Evolutionary conservation across 2,329 filamentous ascomycete genomes (phyloP).

Genomic region (Diaporthe sp.): DNA sequence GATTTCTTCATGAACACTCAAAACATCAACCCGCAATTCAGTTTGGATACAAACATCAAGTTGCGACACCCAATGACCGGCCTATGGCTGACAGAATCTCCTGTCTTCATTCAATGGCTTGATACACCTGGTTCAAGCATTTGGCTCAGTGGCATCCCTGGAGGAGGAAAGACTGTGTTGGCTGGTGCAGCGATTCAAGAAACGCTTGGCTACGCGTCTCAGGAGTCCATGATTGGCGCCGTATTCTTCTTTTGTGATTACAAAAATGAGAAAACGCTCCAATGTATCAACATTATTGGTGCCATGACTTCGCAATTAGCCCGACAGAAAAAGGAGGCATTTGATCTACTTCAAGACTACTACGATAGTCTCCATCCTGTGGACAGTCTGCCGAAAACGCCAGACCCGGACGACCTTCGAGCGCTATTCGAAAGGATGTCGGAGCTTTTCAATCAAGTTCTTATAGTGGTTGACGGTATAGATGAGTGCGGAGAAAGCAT

Average conservation of each 20-base stretch:
- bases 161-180: slow-evolving; percentile 46
- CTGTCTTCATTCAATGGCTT: slow-evolving; percentile 42
- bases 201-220: background rate
- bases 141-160: slow-evolving; percentile 47
- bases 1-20: slow-evolving; percentile 9
- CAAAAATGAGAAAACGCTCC: background rate
- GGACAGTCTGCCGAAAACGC: background rate
- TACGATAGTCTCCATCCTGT: background rate
- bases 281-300: background rate
- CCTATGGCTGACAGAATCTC: slow-evolving; percentile 40
- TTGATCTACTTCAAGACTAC: background rate
- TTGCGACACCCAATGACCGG: slow-evolving; percentile 44
- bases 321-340: background rate
- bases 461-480: background rate
- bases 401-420: background rate
- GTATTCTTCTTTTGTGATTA: slow-evolving; percentile 7
- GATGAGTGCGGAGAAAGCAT: slow-evolving; percentile 5
- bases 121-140: slow-evolving; percentile 38
- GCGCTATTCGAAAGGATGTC: background rate
- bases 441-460: background rate
- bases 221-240: background rate
- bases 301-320: background rate
- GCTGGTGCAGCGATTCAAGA: slow-evolving; percentile 43
- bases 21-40: slow-evolving; percentile 41
- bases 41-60: slow-evolving; percentile 35